Evolutionary conservation across 768 basidiomycete genomes (phyloP), one percentile per base, ranked within the genome.

Genomic region (Pleurotus cornucopiae): DNA sequence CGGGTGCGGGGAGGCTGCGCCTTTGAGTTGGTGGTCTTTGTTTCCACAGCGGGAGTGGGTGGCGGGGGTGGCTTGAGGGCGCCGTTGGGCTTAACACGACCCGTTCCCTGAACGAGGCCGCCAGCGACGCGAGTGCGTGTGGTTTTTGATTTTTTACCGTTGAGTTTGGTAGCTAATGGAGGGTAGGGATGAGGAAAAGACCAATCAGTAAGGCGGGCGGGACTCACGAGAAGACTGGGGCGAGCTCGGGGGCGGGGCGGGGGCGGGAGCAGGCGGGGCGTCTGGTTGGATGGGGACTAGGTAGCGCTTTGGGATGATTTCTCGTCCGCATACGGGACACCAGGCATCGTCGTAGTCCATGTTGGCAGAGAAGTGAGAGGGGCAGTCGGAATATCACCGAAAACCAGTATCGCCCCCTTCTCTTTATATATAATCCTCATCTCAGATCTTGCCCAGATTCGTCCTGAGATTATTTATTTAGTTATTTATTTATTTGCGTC

Each of bases 291-390:
- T 64, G 30, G 80, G 69, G 56, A 89, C 78, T 11, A 75, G 76
- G 60, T 71, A 73, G 60, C 88, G 85, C 66, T 89, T 89, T n/a
- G 91, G 90, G n/a, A 81, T 73, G 61, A 93, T 91, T 60, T 86
- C 85, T 62, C 82, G 76, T 63, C 84, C 81, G 75, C 91, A 93
- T 64, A 81, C 82, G 49, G 88, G 87, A 79, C 90, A 92, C 86
- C 87, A 93, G 55, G 83, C 75, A 59, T 85, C 78, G 72, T 89
- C 89, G 73, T 84, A 76, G 38, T 58, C 60, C 60, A 61, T 61
- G 49, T 4, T 30, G 16, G 21, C 20, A 3, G 41, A 34, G 30
- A 34, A 34, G 30, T 11, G 41, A 0, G 41, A n/a, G 14, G 9
- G 41, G 41, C n/a, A 21, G 20, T 16, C n/a, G 2, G 49, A 46